phyloP scores from a whole-genome alignment of 192 early-diverging fungal species.

The Linnemannia hyalina region DNA sequence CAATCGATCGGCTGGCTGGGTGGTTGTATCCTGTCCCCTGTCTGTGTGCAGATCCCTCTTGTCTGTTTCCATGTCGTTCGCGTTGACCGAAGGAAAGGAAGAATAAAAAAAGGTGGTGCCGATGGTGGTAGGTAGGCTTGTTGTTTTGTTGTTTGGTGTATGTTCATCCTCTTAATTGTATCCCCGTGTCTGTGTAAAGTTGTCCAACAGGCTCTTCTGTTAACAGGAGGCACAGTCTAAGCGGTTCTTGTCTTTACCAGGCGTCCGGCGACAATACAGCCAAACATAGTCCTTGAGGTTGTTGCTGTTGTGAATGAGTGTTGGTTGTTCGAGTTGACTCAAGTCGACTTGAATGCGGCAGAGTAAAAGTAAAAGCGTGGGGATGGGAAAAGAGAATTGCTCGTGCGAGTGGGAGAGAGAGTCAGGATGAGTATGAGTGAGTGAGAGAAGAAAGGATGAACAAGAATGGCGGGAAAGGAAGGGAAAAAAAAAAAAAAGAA shows the following conservation, averaged over 20 bases:
- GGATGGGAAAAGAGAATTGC: background rate
- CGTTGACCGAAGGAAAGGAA: background rate
- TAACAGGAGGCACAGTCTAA: background rate
- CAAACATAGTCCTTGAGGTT: constrained; percentile 78
- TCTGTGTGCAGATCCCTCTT: background rate
- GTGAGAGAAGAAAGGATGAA: background rate
- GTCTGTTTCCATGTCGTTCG: background rate
- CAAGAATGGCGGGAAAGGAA: background rate
- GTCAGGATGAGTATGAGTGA: background rate
- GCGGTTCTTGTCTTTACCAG: constrained; percentile 59
- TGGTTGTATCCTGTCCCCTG: background rate
- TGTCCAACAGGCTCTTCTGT: background rate
- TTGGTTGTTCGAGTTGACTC: background rate
- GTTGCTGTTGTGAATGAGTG: background rate
- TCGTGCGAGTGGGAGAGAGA: background rate
- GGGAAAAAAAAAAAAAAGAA: constrained; percentile 5
- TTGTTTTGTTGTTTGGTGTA: background rate
- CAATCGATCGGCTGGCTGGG: background rate
- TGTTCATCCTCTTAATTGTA: background rate
- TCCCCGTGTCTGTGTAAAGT: too few relatives aligned
- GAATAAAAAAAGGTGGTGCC: too few relatives aligned
- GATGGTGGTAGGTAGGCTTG: background rate
- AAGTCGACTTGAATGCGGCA: background rate
- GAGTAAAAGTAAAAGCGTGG: background rate
- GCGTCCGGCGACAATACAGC: constrained; percentile 92